Conservation (phyloP, 495 filamentous ascomycete species). For the Hyaloscypha bicolor region DNA sequence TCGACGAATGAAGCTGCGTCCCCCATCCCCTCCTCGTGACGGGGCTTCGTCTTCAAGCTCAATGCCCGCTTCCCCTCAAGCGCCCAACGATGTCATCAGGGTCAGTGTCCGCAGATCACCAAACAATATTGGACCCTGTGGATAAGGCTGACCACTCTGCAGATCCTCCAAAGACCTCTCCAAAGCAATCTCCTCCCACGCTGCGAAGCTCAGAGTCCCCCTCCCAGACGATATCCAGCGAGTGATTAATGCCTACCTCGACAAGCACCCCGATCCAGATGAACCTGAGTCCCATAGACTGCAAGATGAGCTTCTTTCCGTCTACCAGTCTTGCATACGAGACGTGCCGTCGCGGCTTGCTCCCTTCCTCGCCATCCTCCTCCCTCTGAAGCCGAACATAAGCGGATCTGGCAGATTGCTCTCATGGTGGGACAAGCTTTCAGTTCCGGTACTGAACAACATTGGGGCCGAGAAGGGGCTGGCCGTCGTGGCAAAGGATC, state of each 20-base stretch:
- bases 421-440: conserved; percentile 68
- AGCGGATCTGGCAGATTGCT: conserved; percentile 52
- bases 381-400: conserved; percentile 60
- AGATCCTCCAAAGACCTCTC: conserved; percentile 63
- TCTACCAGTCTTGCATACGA: conserved; percentile 59
- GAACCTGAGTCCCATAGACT: conserved; percentile 61
- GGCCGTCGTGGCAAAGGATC: conserved; percentile 56
- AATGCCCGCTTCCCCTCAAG: background rate
- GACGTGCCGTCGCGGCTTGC: conserved; percentile 55
- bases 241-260: conserved; percentile 62
- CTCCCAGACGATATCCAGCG: conserved; percentile 62
- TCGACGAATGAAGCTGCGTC: background rate
- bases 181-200: conserved; percentile 51
- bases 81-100: conserved; percentile 32
- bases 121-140: background rate
- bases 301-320: conserved; percentile 64
- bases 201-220: conserved; percentile 49
- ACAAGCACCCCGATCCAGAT: conserved; percentile 58
- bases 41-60: background rate
- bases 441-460: conserved; percentile 58
- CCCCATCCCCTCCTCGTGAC: background rate
- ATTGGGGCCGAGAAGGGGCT: conserved; percentile 59
- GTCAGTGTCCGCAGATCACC: conserved; percentile 15
- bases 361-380: conserved; percentile 62
- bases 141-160: conserved; percentile 20